phyloP scores from a whole-genome alignment of 1,139 yeast genomes.

The Ogataea hybrid region DNA sequence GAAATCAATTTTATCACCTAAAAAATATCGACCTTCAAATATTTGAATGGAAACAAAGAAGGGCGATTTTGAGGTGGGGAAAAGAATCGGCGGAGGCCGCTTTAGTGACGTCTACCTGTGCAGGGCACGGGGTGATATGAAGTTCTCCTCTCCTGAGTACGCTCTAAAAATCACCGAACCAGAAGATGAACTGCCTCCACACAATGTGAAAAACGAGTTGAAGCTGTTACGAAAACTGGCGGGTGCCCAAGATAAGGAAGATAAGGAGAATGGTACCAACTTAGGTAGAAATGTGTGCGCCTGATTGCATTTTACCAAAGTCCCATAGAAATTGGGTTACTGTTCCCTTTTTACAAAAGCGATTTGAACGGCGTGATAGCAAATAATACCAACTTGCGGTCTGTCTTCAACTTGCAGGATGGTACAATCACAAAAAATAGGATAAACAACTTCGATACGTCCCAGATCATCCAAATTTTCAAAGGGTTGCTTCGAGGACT shows the following conservation, averaged over 20 bases:
- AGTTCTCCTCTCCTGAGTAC: slow-evolving; percentile 8
- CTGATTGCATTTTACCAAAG: slow-evolving; percentile 33
- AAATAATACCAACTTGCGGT: slow-evolving; percentile 30
- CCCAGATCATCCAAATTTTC: slow-evolving; percentile 35
- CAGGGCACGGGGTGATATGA: slow-evolving; percentile 13
- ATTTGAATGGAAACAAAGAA: slow-evolving; percentile 9
- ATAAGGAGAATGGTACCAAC: background rate
- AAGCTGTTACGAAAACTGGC: slow-evolving; percentile 32
- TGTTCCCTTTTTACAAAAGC: slow-evolving; percentile 39
- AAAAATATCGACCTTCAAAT: background rate
- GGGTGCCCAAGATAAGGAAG: slow-evolving; percentile 3
- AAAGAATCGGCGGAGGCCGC: slow-evolving; percentile 32
- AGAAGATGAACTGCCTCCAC: slow-evolving; percentile 51
- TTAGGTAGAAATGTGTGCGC: slow-evolving; percentile 21
- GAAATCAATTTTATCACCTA: background rate
- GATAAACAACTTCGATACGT: slow-evolving; percentile 30
- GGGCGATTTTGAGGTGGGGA: slow-evolving; percentile 15
- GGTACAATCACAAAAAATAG: slow-evolving; percentile 29
- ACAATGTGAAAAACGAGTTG: slow-evolving; percentile 43
- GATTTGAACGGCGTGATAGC: slow-evolving; percentile 37
- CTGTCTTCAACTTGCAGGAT: slow-evolving; percentile 26
- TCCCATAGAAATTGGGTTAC: slow-evolving; percentile 40
- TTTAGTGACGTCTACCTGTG: slow-evolving; percentile 36
- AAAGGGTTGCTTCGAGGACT: slow-evolving; percentile 49
- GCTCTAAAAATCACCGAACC: slow-evolving; percentile 47